phyloP scores from a whole-genome alignment of 805 yeast genomes.

The Yueomyces sp. region DNA sequence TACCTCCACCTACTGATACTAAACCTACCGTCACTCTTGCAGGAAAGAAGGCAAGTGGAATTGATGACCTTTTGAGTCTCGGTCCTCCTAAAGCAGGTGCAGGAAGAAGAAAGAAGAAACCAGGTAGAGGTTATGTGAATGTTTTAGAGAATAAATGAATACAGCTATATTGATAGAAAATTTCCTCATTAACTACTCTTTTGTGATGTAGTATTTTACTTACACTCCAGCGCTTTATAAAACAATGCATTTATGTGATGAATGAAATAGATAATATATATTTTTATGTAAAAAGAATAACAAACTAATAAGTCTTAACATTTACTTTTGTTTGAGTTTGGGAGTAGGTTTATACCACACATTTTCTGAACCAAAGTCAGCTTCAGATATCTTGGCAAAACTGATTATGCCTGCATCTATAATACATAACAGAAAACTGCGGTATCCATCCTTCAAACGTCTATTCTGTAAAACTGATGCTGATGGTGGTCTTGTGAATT shows the following conservation, averaged over 20 bases:
- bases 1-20: slow-evolving; percentile 1
- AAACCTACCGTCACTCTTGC: slow-evolving; percentile 14
- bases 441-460: slow-evolving; percentile 38
- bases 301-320: too few species aligned
- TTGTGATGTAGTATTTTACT: too few species aligned
- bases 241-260: too few species aligned
- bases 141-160: slow-evolving; percentile 32
- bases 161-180: neutral
- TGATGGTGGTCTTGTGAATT: slow-evolving; percentile 6
- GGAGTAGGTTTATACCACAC: slow-evolving; percentile 19
- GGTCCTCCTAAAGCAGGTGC: slow-evolving; percentile 18
- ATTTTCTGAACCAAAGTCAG: slow-evolving; percentile 31
- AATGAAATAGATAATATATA: too few species aligned
- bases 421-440: slow-evolving; percentile 46
- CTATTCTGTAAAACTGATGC: slow-evolving; percentile 22
- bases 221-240: too few species aligned
- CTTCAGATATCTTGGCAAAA: slow-evolving; percentile 40
- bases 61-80: slow-evolving; percentile 34
- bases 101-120: slow-evolving; percentile 29
- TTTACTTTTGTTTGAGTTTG: neutral
- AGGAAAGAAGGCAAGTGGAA: slow-evolving; percentile 27
- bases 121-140: slow-evolving; percentile 53
- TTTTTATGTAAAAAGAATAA: too few species aligned
- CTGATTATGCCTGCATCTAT: slow-evolving; percentile 67
- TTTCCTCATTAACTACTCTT: neutral